Evolutionary conservation across 108 stramenopile species (phyloP), one percentile per base, ranked within the genome.

Genomic region (Nitzschia sp.): DNA sequence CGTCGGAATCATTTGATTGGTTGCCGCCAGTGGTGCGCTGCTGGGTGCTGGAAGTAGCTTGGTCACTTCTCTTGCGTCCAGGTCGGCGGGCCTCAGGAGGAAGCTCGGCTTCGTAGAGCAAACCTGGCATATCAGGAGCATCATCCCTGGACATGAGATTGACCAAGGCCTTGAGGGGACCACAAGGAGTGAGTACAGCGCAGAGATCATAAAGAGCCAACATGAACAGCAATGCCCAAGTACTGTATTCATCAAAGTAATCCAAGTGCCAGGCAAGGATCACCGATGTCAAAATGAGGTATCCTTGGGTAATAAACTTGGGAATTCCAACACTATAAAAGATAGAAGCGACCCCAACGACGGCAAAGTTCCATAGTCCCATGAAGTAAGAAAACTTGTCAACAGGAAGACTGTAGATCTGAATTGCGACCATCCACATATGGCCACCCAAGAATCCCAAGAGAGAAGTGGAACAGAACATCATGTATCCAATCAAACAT

Each of bases 131-230:
- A 39, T 90, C 89, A 15, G 95, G 95, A 41, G 93, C 86, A 67
- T 92, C 87, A 65, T 94, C 90, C 46, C 90, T 69, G 25, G 90
- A 90, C 93, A 96, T 94, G 43, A 96, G 74, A 59, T 88, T 80
- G 9, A 98, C 95, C 25, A 97, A 79, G 0, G 85, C 85, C 53
- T 81, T 80, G 29, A 98, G 77, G 3, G 98, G 98, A 17, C 98
- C 98, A 65, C 94, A 96, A 6, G 96, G 96, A 26, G 96, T 95
- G 34, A 98, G 78, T n/a, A 98, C 96, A 17, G 96, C 97, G 75
- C 95, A 96, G 55, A 95, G 78, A 78, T 98, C 97, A 68, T 98
- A 98, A 22, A 98, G 71, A 0, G 95, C 98, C 63, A 98, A 76
- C 76, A 96, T 93, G 22, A 97, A 82, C 17, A 98, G 71, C 11